Evolutionary conservation across 2,329 filamentous ascomycete genomes (phyloP).

Genomic region (Ascochyta pisi): DNA sequence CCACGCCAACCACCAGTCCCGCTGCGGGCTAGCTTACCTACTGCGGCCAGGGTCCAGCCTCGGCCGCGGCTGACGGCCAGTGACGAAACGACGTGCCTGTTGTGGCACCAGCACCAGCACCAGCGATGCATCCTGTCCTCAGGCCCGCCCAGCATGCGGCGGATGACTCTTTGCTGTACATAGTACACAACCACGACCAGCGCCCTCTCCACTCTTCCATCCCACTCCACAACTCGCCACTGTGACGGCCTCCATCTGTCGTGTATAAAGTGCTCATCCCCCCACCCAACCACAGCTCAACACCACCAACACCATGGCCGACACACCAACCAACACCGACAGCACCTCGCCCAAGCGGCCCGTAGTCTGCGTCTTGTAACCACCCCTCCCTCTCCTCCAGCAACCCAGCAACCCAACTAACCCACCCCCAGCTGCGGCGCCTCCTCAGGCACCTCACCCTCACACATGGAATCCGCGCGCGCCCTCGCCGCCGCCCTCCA

Average conservation of each 20-base stretch:
- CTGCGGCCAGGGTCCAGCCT: conserved; percentile 23
- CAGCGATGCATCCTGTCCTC: not conserved
- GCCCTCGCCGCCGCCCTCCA: conserved; percentile 77
- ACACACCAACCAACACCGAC: not conserved
- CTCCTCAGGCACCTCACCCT: conserved; percentile 72
- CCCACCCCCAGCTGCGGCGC: conserved; percentile 73
- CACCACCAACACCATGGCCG: conserved; percentile 27
- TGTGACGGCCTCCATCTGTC: no score
- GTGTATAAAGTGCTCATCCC: not conserved
- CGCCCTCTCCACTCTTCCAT: no score
- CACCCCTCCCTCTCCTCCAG: not conserved
- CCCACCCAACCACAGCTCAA: not conserved
- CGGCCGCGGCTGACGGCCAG: not conserved
- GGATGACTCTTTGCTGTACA: no score
- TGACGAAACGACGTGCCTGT: conserved; percentile 21
- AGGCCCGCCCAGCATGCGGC: no score
- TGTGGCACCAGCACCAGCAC: no score
- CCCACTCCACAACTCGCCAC: no score
- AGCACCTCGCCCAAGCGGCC: conserved; percentile 52
- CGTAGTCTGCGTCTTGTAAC: conserved; percentile 86
- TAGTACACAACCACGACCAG: no score
- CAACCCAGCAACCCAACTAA: conserved; percentile 13
- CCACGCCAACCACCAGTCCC: not conserved
- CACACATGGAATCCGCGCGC: conserved; percentile 79
- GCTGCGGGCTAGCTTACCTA: not conserved